Evolutionary conservation across 768 basidiomycete genomes (phyloP).

Genomic region (Lanmaoa pseudosensibilis): DNA sequence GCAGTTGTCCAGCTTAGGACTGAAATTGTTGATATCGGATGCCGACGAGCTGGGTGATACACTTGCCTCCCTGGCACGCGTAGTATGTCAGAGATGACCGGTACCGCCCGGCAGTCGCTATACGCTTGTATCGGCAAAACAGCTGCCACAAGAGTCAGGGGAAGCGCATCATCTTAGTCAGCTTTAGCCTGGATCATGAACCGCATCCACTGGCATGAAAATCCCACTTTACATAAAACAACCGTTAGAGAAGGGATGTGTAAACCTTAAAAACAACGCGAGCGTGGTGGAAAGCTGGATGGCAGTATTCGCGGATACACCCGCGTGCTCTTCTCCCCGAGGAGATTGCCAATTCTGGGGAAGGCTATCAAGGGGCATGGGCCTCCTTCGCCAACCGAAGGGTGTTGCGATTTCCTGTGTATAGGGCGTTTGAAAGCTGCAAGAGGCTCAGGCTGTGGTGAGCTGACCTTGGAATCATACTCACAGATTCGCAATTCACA

Average conservation of each 20-base stretch:
- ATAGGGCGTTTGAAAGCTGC: not conserved
- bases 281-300: not conserved
- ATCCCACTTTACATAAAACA: not conserved
- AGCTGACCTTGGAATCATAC: not conserved
- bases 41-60: not conserved
- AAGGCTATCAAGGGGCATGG: not conserved
- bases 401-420: not conserved
- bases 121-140: not conserved
- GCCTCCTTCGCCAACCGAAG: not conserved
- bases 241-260: not conserved
- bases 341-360: not conserved
- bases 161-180: not conserved
- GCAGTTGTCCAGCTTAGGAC: not conserved
- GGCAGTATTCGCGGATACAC: not conserved
- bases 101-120: not conserved
- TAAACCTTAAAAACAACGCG: not conserved
- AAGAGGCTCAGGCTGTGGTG: not conserved
- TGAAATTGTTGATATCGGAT: not conserved
- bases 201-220: not conserved
- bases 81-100: not conserved
- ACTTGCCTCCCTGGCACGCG: not conserved
- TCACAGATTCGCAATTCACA: not conserved
- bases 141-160: not conserved
- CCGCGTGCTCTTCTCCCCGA: not conserved
- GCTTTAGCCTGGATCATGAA: not conserved